Evolutionary conservation across 345 rosid species (phyloP).

Genomic region (Eucalyptus microcorys): DNA sequence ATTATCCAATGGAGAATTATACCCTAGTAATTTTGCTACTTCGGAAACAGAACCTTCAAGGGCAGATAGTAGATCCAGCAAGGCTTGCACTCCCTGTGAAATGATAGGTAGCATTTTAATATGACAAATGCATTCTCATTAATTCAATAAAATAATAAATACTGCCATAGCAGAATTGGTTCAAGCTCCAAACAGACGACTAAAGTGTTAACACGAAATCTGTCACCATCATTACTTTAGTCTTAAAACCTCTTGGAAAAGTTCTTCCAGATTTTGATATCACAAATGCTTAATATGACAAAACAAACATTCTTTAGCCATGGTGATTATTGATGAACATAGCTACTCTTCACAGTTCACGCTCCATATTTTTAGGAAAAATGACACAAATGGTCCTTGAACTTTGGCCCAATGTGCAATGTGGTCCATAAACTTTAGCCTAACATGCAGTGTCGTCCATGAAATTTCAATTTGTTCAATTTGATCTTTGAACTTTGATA

Average conservation of each 20-base stretch:
- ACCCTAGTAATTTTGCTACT: conserved; percentile 72
- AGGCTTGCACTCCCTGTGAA: conserved; percentile 83
- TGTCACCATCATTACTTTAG: neutral
- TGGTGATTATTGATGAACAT: neutral
- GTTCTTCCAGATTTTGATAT: neutral
- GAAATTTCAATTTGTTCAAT: too few species aligned
- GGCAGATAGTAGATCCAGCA: conserved; percentile 65
- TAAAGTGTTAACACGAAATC: neutral
- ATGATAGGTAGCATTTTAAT: neutral
- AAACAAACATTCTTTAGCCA: neutral
- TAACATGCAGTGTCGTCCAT: too few species aligned
- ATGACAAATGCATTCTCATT: neutral
- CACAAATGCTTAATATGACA: neutral
- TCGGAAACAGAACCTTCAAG: conserved; percentile 79
- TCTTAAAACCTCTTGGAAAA: neutral
- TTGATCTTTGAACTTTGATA: too few species aligned
- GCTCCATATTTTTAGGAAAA: neutral
- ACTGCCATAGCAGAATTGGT: neutral
- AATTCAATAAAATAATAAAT: neutral
- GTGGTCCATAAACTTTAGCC: too few species aligned
- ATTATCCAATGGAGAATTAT: neutral
- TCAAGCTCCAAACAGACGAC: neutral
- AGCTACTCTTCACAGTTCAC: neutral
- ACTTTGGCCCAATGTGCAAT: too few species aligned
- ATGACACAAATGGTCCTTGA: too few species aligned